Base-by-base conservation (phyloP, 495 filamentous ascomycete genomes). In the Hypomontagnella monticulosa region DNA sequence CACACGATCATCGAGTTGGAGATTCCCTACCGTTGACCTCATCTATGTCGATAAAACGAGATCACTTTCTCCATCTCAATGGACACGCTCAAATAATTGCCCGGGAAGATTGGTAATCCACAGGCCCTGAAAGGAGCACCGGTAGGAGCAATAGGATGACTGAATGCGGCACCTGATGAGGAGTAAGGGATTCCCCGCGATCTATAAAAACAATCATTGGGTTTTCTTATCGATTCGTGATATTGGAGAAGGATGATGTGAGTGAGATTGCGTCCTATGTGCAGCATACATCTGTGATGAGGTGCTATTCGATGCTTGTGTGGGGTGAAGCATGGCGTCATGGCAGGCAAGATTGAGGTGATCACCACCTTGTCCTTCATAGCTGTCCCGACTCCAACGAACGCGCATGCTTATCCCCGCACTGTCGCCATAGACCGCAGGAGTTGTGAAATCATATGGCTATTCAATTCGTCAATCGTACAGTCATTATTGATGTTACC, bases 161-260 rank as follows among this genome's bases (percentile, higher is more conserved):
- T 19, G 9, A 23, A 44, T 58, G 58, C 65, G 58, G 34, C 32
- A 56, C 55, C 42, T 50, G 16, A 16, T 55, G 64, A 54, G 52
- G 58, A 63, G 65, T 56, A 59, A 12, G 27, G 10, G n/a, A 27
- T 44, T 63, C 59, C 49, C 65, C 48, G 59, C 42, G 42, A 46
- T 42, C 42, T 15, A 66, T 46, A 41, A 46, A 61, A 20, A 40
- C 51, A 53, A 11, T 56, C 54, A 72, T 72, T 72, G 70, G 70
- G 53, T 34, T 57, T 54, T 38, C 49, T 63, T 62, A 64, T 64
- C 58, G 37, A 72, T 72, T 70, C 67, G 70, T 46, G 63, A 72
- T 72, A 55, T 58, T 70, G 54, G 50, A 52, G 56, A 60, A 62
- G 30, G 20, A 72, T 72, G 70, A 62, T 70, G 70, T 36, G 52